These are phyloP conservation scores for Xylaria grammica DNA, from an alignment of 495 filamentous ascomycete genomes.

Conservation along the genomic window DNA sequence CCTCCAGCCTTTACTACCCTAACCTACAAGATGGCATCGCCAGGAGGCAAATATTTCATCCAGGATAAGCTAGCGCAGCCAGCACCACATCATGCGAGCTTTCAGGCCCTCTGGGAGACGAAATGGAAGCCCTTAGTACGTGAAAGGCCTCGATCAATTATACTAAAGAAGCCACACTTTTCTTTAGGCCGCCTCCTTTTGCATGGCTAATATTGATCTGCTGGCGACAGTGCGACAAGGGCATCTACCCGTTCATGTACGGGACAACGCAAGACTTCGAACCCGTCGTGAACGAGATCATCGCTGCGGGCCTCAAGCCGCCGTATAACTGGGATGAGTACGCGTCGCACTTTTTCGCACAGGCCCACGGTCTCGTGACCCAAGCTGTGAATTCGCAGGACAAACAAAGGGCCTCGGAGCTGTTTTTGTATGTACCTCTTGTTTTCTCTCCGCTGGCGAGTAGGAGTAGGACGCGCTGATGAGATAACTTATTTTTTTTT, in stretches of 20 bases:
- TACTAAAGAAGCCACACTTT: not conserved
- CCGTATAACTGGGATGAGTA: slow-evolving; percentile 64
- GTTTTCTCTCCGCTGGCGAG: not conserved
- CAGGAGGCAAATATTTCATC: slow-evolving; percentile 33
- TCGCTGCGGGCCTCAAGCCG: slow-evolving; percentile 36
- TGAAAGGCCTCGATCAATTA: not conserved
- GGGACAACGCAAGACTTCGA: slow-evolving; percentile 67
- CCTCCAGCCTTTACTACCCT: too few relatives aligned
- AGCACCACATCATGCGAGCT: slow-evolving; percentile 64
- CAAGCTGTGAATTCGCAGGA: slow-evolving; percentile 52
- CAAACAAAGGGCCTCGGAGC: slow-evolving; percentile 57
- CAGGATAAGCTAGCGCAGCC: slow-evolving; percentile 28
- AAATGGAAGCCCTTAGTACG: slow-evolving; percentile 74
- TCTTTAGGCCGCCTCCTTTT: not conserved
- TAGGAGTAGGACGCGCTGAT: not conserved
- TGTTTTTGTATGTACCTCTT: slow-evolving; percentile 60
- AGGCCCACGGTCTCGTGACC: slow-evolving; percentile 57
- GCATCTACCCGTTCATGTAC: slow-evolving; percentile 78
- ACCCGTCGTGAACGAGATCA: slow-evolving; percentile 58
- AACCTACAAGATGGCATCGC: slow-evolving; percentile 27
- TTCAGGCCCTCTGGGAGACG: slow-evolving; percentile 72
- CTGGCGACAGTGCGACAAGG: slow-evolving; percentile 56
- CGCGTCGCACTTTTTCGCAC: slow-evolving; percentile 64
- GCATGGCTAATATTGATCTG: not conserved
- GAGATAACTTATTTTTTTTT: not conserved